Evolutionary conservation across 129 eudicot species (phyloP).

Genomic region (Centaurea solstitialis): DNA sequence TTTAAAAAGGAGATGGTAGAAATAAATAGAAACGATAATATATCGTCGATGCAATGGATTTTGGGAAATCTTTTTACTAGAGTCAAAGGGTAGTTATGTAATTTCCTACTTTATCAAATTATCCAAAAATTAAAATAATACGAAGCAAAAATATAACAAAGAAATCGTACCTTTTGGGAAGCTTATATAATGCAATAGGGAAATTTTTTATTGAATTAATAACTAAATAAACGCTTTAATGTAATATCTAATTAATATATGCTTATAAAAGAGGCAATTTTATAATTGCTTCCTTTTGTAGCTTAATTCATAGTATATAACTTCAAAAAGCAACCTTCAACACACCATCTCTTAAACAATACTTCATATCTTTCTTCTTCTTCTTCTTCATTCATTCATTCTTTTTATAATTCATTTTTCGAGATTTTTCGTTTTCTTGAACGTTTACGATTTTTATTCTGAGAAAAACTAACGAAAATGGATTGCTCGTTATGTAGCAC

Average conservation of each 20-base stretch:
- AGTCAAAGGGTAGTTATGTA: constrained; percentile 22
- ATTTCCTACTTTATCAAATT: constrained; percentile 10
- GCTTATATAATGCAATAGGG: constrained; percentile 16
- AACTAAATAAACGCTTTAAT: constrained; percentile 23
- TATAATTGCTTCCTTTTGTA: constrained; percentile 45
- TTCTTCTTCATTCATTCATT: background rate
- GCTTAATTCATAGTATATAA: constrained; percentile 32
- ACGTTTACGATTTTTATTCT: background rate
- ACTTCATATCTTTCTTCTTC: constrained; percentile 31
- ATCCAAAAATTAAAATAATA: constrained; percentile 2
- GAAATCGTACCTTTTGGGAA: constrained; percentile 22
- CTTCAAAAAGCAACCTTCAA: constrained; percentile 32
- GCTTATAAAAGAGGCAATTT: constrained; percentile 50
- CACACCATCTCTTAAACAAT: constrained; percentile 35
- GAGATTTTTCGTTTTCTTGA: background rate
- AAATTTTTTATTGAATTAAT: constrained; percentile 11
- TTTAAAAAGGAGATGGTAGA: background rate
- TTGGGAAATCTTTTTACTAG: background rate
- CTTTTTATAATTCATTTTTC: constrained; percentile 7
- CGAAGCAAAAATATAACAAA: background rate
- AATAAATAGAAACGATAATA: no score
- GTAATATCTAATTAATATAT: constrained; percentile 38
- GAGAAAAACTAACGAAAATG: constrained; percentile 30
- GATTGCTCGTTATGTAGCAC: constrained; percentile 90
- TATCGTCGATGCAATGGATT: background rate